Evolutionary conservation across 352 stramenopile species (phyloP), one percentile per base, ranked within the genome.

Genomic region (Pythium pyrilobum): DNA sequence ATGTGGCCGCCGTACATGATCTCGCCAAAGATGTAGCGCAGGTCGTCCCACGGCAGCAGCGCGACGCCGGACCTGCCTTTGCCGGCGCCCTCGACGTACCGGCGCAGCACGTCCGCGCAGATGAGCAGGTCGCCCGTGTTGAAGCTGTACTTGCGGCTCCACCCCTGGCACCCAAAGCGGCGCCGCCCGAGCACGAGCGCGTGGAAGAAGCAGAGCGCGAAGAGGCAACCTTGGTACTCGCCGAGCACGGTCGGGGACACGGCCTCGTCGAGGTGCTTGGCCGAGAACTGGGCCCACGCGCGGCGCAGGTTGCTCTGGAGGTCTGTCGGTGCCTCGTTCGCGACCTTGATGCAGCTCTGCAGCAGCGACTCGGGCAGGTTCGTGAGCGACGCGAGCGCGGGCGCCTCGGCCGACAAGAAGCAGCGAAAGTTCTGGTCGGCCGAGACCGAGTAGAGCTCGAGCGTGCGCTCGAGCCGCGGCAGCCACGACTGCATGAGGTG

Each of bases 201-300:
- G 50, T 98, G 92, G 69, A 97, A 98, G 72, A 96, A 97, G 66
- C 92, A 98, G 2, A 98, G 72, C 4, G 86, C 85, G 63, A 98
- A 97, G 2, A 98, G 61, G 55, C 93, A 98, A 11, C 81, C 86
- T 62, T 97, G 95, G 55, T 92, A 97, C 43, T 96, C 86, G 41
- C 69, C 86, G n/a, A n/a, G n/a, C 42, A 47, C 48, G 13, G 18
- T 20, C 6, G 66, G 46, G 7, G 94, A 76, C 10, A 77, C 52
- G 51, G 78, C 84, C 3, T 59, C 67, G 13, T 89, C 80, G 27
- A 93, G 70, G n/a, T 85, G 67, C 29, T 96, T 87, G 41, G 93
- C 61, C 3, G 71, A 84, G 38, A 95, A 92, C 39, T 77, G 70
- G 1, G 82, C 69, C 82, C 82, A 95, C 18, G 78, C 83, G n/a